Evolutionary conservation across 129 eudicot species (phyloP), one percentile per base, ranked within the genome.

Genomic region (Sambucus nigra): DNA sequence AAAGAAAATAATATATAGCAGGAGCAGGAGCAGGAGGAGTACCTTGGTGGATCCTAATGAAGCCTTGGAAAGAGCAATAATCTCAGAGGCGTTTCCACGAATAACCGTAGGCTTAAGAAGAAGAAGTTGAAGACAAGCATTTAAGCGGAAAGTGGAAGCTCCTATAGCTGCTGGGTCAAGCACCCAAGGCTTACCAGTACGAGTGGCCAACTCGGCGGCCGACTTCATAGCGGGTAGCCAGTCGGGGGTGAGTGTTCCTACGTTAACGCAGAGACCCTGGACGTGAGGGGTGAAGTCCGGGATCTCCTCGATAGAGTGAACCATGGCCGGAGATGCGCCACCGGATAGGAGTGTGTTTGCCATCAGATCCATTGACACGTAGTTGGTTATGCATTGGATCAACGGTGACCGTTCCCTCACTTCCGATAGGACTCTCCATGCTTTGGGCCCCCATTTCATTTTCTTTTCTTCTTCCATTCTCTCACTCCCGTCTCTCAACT

Each of bases 121-220:
- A 47, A 91, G 61, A 40, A 86, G 62, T 45, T 91, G 89, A 64
- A 85, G 67, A 60, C 98, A 86, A 27, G 95, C 95, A 51, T 73
- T 68, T 17, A 91, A 40, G 69, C 98, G 62, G 53, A 82, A 91
- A 47, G 59, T 16, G 1, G 94, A 73, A 55, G 81, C 83, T 0
- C 98, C 95, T 38, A 84, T 94, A 12, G 98, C 95, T 6, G 80
- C 98, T 1, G 98, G 98, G 71, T 91, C 98, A 32, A 91, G 88
- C 48, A 86, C 94, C 98, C 98, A 91, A 0, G 95, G 98, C 70
- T 69, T 82, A 0, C 69, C 69, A 14, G 23, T 9, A 63, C 19
- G 24, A 15, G 40, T 60, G 0, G 98, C 94, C 21, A 76, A 39
- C 56, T 59, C 66, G 13, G 83, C 95, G 3, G 98, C 98, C 31